Percentiles rank a stretch among this genome's conserved stretches.
phyloP scores from a whole-genome alignment of 345 rosid species.

The Brassica nigra region DNA sequence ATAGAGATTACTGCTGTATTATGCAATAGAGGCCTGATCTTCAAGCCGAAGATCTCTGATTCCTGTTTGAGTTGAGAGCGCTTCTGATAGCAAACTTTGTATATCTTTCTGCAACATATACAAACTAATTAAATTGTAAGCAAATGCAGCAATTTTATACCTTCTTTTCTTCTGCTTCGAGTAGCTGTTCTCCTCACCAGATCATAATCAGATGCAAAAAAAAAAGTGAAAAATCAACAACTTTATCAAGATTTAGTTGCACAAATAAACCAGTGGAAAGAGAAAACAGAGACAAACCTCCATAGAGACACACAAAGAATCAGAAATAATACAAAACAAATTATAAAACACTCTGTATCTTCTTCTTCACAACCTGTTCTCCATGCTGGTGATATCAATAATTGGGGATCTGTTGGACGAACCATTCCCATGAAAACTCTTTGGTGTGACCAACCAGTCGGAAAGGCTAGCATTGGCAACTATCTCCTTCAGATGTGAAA shows the following conservation, averaged over 20 bases:
- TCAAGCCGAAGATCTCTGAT: slow-evolving; percentile 11
- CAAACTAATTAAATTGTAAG: slow-evolving; percentile 21
- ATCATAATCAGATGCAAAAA: slow-evolving; percentile 17
- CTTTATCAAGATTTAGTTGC: slow-evolving; percentile 29
- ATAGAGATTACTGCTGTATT: slow-evolving; percentile 22
- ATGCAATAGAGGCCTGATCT: slow-evolving; percentile 28
- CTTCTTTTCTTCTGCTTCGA: not conserved
- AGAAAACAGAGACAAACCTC: not conserved
- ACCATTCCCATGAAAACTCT: not conserved
- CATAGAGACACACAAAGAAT: slow-evolving; percentile 33
- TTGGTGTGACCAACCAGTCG: no score
- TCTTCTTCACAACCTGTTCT: slow-evolving; percentile 27
- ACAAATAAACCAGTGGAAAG: slow-evolving; percentile 14
- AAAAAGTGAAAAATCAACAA: slow-evolving; percentile 25
- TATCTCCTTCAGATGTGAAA: no score
- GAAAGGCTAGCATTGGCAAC: no score
- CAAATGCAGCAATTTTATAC: slow-evolving; percentile 24
- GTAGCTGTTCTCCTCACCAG: not conserved
- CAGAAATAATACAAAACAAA: slow-evolving; percentile 40
- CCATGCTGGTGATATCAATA: slow-evolving; percentile 49
- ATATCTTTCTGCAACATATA: slow-evolving; percentile 29
- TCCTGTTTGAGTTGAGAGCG: slow-evolving; percentile 29
- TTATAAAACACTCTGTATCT: slow-evolving; percentile 30
- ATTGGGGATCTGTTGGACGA: slow-evolving; percentile 36
- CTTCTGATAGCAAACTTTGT: slow-evolving; percentile 26